A percentile compares a stretch with the other conserved stretches of the same genome.
Conservation (phyloP, 2,329 filamentous ascomycete species). For the Colletotrichum gloeosporioides region DNA sequence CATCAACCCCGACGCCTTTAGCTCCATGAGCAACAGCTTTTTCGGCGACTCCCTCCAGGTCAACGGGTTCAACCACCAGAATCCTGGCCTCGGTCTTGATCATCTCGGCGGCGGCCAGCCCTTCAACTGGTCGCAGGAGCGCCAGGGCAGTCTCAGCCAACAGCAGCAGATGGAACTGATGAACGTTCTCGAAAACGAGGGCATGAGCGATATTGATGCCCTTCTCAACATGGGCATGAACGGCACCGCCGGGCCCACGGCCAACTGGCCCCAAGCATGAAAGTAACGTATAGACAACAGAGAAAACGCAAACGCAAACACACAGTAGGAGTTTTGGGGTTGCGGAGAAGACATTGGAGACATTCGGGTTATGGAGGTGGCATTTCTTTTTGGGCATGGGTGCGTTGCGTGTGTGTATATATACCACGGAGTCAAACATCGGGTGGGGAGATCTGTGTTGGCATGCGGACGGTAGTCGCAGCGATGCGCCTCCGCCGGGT, state of each 20-base stretch:
- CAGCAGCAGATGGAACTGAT: slow-evolving; percentile 85
- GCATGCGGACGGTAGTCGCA: not conserved
- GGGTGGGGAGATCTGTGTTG: not conserved
- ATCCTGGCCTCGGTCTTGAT: slow-evolving; percentile 34
- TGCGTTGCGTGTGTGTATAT: not conserved
- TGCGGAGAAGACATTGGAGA: not conserved
- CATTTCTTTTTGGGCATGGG: not conserved
- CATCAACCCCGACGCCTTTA: slow-evolving; percentile 58
- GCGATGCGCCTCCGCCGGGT: not conserved
- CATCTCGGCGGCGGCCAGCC: slow-evolving; percentile 29
- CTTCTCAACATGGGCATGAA: slow-evolving; percentile 52
- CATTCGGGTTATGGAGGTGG: not conserved
- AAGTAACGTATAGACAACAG: not conserved
- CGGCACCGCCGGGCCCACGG: not conserved
- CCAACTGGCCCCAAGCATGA: slow-evolving; percentile 11
- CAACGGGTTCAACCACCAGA: slow-evolving; percentile 7
- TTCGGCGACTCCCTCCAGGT: slow-evolving; percentile 41
- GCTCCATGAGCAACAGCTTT: slow-evolving; percentile 43
- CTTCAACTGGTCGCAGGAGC: slow-evolving; percentile 46
- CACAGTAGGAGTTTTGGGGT: not conserved
- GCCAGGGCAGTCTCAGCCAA: slow-evolving; percentile 75
- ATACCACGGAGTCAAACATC: slow-evolving; percentile 13
- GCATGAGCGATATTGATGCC: slow-evolving; percentile 65
- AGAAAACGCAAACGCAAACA: not conserved
- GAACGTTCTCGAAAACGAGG: slow-evolving; percentile 76